Conservation (phyloP, 139 green algal genomes). For the Auxenochlorella pyrenoidosa region DNA sequence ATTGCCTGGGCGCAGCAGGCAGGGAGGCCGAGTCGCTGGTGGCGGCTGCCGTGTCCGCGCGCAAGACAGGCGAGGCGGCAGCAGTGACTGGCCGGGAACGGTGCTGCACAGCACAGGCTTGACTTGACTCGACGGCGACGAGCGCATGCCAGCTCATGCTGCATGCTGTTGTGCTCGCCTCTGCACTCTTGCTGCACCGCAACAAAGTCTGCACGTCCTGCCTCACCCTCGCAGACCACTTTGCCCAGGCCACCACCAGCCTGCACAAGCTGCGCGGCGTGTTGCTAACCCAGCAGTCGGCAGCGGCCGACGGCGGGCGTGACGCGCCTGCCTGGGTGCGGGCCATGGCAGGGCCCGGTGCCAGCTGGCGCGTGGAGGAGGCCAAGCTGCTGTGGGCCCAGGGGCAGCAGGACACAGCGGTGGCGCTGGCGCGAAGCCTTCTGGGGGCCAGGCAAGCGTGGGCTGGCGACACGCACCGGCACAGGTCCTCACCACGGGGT, state of each 20-base stretch:
- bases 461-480: background rate
- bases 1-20: slow-evolving; percentile 17
- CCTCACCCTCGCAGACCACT: slow-evolving; percentile 9
- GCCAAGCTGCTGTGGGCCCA: slow-evolving; percentile 84
- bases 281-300: slow-evolving; percentile 19
- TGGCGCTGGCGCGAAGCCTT: slow-evolving; percentile 39
- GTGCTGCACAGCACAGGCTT: background rate
- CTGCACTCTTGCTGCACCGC: background rate
- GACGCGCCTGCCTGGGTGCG: background rate
- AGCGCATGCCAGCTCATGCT: background rate
- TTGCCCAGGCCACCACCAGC: slow-evolving; percentile 40
- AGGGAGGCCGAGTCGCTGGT: slow-evolving; percentile 40
- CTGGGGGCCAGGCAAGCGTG: background rate
- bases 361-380: slow-evolving; percentile 75
- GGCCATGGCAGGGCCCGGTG: background rate
- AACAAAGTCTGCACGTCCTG: background rate
- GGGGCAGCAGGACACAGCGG: slow-evolving; percentile 63
- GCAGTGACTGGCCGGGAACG: background rate
- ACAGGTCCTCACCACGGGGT: background rate
- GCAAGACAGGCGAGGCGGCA: slow-evolving; percentile 52
- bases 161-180: no score
- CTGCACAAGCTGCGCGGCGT: slow-evolving; percentile 45
- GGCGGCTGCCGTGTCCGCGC: slow-evolving; percentile 47
- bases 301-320: background rate
- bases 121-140: background rate